These are phyloP conservation scores for Starmera stellimalicola DNA, from an alignment of 1,139 yeast species.

Conservation along the genomic window DNA sequence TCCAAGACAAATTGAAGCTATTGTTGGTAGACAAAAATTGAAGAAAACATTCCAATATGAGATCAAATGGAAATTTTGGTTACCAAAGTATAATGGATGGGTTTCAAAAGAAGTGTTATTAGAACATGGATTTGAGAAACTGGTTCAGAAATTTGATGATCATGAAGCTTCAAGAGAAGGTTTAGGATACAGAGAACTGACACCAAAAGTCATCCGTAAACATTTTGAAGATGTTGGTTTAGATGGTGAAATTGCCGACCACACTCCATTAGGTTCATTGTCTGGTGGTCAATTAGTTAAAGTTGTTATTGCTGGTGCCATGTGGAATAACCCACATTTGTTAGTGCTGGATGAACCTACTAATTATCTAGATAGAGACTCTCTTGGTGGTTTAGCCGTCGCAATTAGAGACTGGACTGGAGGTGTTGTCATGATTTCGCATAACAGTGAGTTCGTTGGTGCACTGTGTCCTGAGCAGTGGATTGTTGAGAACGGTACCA, in stretches of 20 bases:
- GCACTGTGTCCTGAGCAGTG: slow-evolving; percentile 98
- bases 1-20: slow-evolving; percentile 79
- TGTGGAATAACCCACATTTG: slow-evolving; percentile 99
- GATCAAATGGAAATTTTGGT: slow-evolving; percentile 87
- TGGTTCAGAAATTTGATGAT: slow-evolving; percentile 91
- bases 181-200: slow-evolving; percentile 88
- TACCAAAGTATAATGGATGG: slow-evolving; percentile 92
- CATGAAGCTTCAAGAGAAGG: slow-evolving; percentile 99
- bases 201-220: slow-evolving; percentile 86
- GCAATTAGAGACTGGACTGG: slow-evolving; percentile 98
- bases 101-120: slow-evolving; percentile 74
- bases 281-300: slow-evolving; percentile 98
- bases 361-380: slow-evolving; percentile 94
- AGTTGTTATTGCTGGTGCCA: slow-evolving; percentile 98
- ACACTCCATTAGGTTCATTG: slow-evolving; percentile 91
- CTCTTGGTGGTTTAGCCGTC: slow-evolving; percentile 92
- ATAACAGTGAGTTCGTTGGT: slow-evolving; percentile 93
- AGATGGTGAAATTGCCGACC: slow-evolving; percentile 97
- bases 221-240: slow-evolving; percentile 96
- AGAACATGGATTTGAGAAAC: slow-evolving; percentile 77
- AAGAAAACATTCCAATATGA: slow-evolving; percentile 97
- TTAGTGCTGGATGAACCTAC: slow-evolving; percentile 97
- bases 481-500: slow-evolving; percentile 89
- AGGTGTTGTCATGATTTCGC: slow-evolving; percentile 98
- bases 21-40: slow-evolving; percentile 94